phyloP scores from a whole-genome alignment of 2,329 filamentous ascomycete species.

The Pestalotiopsis sp. region DNA sequence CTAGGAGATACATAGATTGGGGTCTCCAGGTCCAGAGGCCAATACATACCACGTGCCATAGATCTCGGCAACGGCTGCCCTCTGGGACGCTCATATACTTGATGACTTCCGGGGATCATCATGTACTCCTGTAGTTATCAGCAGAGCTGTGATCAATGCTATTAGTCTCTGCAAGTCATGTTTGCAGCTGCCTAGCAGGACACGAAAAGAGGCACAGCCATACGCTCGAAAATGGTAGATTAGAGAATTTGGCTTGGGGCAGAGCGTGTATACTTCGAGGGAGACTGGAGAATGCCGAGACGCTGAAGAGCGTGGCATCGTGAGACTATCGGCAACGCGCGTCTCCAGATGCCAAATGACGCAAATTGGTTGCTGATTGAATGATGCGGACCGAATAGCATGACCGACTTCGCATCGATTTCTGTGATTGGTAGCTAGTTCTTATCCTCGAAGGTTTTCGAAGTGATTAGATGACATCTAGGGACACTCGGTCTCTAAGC shows the following conservation, averaged over 20 bases:
- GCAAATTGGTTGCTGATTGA: not conserved
- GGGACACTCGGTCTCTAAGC: not conserved
- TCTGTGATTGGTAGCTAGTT: not conserved
- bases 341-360: not conserved
- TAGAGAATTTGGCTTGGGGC: not conserved
- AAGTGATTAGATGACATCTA: not conserved
- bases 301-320: not conserved
- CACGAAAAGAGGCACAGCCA: not conserved
- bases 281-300: not conserved
- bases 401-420: not conserved
- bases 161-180: not conserved
- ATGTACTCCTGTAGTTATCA: not conserved
- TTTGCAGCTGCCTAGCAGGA: not conserved
- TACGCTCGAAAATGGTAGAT: not conserved
- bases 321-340: slow-evolving; percentile 4
- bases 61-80: not conserved
- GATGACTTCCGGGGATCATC: not conserved
- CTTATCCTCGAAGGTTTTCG: not conserved
- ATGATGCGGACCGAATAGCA: not conserved
- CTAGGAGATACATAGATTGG: not conserved
- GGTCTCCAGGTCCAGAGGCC: not conserved
- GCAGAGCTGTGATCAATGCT: not conserved
- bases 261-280: not conserved
- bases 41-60: not conserved
- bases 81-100: not conserved